Conservation (phyloP, 495 filamentous ascomycete species). For the Xylaria scruposa region DNA sequence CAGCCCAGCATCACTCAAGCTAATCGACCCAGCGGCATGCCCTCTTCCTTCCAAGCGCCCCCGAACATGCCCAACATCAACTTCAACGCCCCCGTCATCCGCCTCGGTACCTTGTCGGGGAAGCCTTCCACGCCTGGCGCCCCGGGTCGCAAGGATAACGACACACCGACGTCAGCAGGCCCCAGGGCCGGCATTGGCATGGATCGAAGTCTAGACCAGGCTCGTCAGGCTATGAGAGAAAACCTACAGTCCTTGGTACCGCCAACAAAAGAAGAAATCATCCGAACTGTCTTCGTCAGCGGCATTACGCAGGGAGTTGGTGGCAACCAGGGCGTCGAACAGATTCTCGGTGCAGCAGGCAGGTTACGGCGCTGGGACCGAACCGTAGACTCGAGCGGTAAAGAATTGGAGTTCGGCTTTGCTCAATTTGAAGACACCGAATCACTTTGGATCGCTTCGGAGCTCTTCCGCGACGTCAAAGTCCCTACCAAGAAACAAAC, state of each 20-base stretch:
- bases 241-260: constrained; percentile 79
- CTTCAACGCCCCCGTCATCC: constrained; percentile 96
- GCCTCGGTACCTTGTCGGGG: constrained; percentile 73
- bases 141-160: constrained; percentile 46
- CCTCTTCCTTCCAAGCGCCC: constrained; percentile 86
- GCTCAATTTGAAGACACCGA: constrained; percentile 95
- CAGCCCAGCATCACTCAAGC: constrained; percentile 70
- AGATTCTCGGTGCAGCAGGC: constrained; percentile 77
- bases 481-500: constrained; percentile 79
- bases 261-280: constrained; percentile 87
- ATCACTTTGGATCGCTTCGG: constrained; percentile 83
- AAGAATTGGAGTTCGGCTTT: constrained; percentile 90
- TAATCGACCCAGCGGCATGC: constrained; percentile 79
- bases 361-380: constrained; percentile 84
- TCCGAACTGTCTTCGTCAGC: constrained; percentile 88
- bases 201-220: constrained; percentile 67
- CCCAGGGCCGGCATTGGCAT: constrained; percentile 72
- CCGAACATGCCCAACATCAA: constrained; percentile 97
- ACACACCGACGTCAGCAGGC: constrained; percentile 51
- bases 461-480: constrained; percentile 84
- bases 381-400: constrained; percentile 58
- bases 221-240: constrained; percentile 73
- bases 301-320: constrained; percentile 80
- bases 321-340: constrained; percentile 83
- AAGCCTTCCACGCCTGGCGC: constrained; percentile 66